Evolutionary conservation across 2,329 filamentous ascomycete species (phyloP).

Genomic region (Pseudohalonectria lignicola): DNA sequence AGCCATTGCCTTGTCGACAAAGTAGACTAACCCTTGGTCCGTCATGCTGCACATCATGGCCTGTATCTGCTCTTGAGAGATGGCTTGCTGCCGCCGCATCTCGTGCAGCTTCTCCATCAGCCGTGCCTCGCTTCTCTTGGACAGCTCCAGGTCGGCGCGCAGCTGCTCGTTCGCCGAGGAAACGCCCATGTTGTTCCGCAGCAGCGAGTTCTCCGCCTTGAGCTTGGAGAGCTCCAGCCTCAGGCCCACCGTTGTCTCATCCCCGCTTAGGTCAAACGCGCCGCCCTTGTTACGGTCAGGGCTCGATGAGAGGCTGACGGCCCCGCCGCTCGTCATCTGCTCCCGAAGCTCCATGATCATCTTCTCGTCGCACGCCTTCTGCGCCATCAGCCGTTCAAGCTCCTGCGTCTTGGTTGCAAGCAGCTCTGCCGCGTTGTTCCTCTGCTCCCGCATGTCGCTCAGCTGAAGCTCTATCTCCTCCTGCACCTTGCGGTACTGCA

Average conservation of each 20-base stretch:
- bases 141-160: constrained; percentile 43
- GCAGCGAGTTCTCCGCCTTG: constrained; percentile 49
- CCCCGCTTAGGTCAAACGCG: neutral
- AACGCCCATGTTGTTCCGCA: constrained; percentile 42
- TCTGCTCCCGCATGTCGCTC: constrained; percentile 25
- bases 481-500: constrained; percentile 14
- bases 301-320: constrained; percentile 6
- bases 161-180: constrained; percentile 43
- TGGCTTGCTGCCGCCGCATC: constrained; percentile 45
- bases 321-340: constrained; percentile 30
- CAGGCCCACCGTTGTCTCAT: neutral
- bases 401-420: constrained; percentile 29
- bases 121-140: constrained; percentile 35
- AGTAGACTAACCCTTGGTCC: constrained; percentile 43
- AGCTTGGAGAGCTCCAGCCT: constrained; percentile 45
- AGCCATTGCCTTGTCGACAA: constrained; percentile 16
- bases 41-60: constrained; percentile 38
- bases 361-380: constrained; percentile 35
- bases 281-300: neutral
- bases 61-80: constrained; percentile 46
- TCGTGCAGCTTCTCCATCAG: constrained; percentile 45
- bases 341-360: constrained; percentile 50
- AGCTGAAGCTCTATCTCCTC: constrained; percentile 19
- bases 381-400: constrained; percentile 25
- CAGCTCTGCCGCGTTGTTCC: constrained; percentile 24